Evolutionary conservation across 108 stramenopile species (phyloP).

Genomic region (Schizochytrium sp.): DNA sequence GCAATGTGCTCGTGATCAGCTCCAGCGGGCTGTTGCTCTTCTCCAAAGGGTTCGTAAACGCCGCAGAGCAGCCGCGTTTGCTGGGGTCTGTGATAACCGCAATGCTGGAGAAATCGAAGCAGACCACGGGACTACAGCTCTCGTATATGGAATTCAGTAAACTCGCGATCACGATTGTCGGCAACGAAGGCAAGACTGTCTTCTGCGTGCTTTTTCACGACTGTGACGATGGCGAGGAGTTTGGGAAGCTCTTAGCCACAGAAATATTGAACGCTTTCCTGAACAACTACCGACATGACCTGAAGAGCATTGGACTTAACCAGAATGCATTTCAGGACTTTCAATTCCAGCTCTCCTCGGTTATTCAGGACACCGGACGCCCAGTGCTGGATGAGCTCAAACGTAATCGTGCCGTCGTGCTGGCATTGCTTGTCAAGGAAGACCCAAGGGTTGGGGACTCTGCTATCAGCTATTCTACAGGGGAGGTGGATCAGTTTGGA

Average conservation of each 20-base stretch:
- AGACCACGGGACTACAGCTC: conserved; percentile 75
- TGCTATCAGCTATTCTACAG: conserved; percentile 58
- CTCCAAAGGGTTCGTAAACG: conserved; percentile 72
- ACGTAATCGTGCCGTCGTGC: conserved; percentile 64
- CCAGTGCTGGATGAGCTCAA: conserved; percentile 69
- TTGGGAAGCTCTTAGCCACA: conserved; percentile 72
- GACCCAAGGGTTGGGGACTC: conserved; percentile 63
- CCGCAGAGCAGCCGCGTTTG: conserved; percentile 70
- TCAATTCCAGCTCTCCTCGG: conserved; percentile 64
- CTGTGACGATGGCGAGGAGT: conserved; percentile 69
- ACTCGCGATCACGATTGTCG: conserved; percentile 69
- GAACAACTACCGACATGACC: conserved; percentile 65
- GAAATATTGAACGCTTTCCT: conserved; percentile 74
- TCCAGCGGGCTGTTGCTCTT: conserved; percentile 75
- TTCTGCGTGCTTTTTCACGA: conserved; percentile 76
- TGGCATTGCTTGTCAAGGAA: conserved; percentile 69
- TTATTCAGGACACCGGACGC: conserved; percentile 68
- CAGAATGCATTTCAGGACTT: conserved; percentile 72
- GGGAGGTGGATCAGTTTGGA: conserved; percentile 71
- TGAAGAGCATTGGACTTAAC: conserved; percentile 64
- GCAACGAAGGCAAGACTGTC: conserved; percentile 69
- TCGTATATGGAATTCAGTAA: conserved; percentile 71
- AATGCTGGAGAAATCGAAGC: conserved; percentile 72
- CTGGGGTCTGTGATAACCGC: conserved; percentile 74
- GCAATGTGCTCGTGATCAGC: conserved; percentile 72